Conservation (phyloP, 331 rosid species). For the Quercus lobata region DNA sequence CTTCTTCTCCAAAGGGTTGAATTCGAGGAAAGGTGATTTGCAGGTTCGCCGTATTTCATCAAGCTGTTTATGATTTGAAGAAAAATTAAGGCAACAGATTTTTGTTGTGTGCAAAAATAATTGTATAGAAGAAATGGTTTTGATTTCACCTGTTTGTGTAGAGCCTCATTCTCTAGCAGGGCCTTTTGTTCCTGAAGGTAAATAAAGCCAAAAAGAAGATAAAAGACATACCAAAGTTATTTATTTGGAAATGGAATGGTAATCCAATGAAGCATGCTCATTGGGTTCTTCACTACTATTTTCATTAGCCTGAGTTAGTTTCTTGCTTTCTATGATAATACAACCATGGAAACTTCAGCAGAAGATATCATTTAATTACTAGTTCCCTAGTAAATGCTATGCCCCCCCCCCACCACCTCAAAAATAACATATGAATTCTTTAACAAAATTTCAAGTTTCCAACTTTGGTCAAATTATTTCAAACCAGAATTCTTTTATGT, state of each 20-base stretch:
- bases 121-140: neutral
- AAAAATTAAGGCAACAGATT: neutral
- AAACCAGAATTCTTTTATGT: neutral
- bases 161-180: constrained; percentile 45
- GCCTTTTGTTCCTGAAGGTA: constrained; percentile 49
- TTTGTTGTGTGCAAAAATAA: neutral
- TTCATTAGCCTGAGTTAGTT: neutral
- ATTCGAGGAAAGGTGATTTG: constrained; percentile 24
- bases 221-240: neutral
- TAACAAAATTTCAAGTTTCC: neutral
- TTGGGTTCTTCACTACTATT: neutral
- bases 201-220: neutral
- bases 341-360: neutral
- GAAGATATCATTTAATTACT: neutral
- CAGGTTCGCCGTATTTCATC: constrained; percentile 34
- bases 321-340: neutral
- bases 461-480: neutral
- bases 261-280: neutral
- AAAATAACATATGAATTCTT: neutral
- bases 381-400: neutral
- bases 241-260: neutral
- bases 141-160: constrained; percentile 42
- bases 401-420: neutral
- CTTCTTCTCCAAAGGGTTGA: constrained; percentile 28
- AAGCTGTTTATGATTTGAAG: constrained; percentile 25